Conservation (phyloP, 116 monocot species). For the Phalaenopsis hybrid region DNA sequence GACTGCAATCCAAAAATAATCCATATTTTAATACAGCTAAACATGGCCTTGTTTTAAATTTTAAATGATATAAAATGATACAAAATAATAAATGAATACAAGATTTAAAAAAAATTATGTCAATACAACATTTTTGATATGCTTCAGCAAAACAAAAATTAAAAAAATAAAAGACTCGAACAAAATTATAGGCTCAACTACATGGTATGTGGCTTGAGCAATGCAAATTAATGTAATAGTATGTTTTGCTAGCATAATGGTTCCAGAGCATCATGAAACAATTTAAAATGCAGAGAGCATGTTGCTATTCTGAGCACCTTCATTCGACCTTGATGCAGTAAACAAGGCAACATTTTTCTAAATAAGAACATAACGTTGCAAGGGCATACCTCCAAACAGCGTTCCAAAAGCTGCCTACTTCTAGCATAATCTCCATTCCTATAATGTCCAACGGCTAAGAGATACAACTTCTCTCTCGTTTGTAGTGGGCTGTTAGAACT, state of each 20-base stretch:
- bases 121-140: not conserved
- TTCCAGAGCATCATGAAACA: not conserved
- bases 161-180: not conserved
- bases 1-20: not conserved
- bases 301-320: not conserved
- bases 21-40: not conserved
- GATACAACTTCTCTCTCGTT: slow-evolving; percentile 79
- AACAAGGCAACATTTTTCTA: not conserved
- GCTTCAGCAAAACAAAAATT: not conserved
- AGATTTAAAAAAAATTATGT: not conserved
- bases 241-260: not conserved
- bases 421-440: slow-evolving; percentile 87
- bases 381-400: slow-evolving; percentile 71
- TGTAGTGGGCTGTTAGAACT: slow-evolving; percentile 55
- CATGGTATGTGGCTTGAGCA: not conserved
- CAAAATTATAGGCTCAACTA: too few species aligned
- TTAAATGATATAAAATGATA: slow-evolving; percentile 1
- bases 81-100: not conserved
- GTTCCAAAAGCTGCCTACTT: slow-evolving; percentile 76
- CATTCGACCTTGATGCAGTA: too few species aligned
- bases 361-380: not conserved
- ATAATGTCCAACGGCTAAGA: slow-evolving; percentile 90
- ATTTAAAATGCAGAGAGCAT: not conserved
- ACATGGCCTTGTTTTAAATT: not conserved
- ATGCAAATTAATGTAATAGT: not conserved